phyloP scores from a whole-genome alignment of 1,139 yeast genomes.

The Zygoascus sp. region DNA sequence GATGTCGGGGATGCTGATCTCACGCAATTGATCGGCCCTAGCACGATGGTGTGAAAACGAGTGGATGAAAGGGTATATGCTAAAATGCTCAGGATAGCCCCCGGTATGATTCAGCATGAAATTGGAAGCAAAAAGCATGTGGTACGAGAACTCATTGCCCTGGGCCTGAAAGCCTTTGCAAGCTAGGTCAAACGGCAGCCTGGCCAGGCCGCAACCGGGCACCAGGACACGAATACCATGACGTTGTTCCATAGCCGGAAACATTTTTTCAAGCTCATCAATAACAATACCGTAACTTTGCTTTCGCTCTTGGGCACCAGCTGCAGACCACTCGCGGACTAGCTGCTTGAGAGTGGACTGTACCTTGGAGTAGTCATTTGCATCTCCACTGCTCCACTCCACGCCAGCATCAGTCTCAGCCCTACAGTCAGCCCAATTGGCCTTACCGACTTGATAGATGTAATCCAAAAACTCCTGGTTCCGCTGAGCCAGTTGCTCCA shows the following conservation, averaged over 20 bases:
- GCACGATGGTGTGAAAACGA: constrained; percentile 63
- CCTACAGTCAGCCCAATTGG: constrained; percentile 1
- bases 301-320: constrained; percentile 53
- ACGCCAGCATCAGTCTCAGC: constrained; percentile 43
- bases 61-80: constrained; percentile 68
- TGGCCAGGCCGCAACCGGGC: constrained; percentile 83
- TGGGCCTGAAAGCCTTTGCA: constrained; percentile 65
- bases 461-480: constrained; percentile 46
- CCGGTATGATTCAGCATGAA: constrained; percentile 54
- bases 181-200: constrained; percentile 72
- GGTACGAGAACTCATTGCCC: constrained; percentile 81
- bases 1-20: constrained; percentile 43
- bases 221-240: constrained; percentile 48
- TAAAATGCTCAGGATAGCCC: constrained; percentile 50
- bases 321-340: constrained; percentile 71
- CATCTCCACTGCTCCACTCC: constrained; percentile 2
- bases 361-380: constrained; percentile 40
- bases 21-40: constrained; percentile 50
- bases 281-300: constrained; percentile 46
- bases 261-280: constrained; percentile 41
- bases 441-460: constrained; percentile 50
- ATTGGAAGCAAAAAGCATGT: constrained; percentile 69
- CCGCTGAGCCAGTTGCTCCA: constrained; percentile 45
- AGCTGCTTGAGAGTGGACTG: constrained; percentile 59
- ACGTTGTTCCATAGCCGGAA: constrained; percentile 36